phyloP scores from a whole-genome alignment of 1,139 yeast species.

The Pichia sp. region DNA sequence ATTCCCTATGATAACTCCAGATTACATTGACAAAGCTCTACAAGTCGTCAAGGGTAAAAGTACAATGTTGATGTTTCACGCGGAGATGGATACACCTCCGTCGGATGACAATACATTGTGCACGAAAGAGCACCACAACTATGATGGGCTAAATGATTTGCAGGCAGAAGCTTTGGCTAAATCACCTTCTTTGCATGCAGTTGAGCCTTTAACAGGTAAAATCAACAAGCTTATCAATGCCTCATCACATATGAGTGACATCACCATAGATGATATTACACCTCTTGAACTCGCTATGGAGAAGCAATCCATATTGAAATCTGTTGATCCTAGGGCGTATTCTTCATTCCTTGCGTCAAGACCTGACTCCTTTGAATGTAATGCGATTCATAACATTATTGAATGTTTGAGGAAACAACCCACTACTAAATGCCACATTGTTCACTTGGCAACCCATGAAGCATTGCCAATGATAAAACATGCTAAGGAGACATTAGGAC shows the following conservation, averaged over 20 bases:
- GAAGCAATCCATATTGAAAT: slow-evolving; percentile 33
- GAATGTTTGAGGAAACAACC: slow-evolving; percentile 54
- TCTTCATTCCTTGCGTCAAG: slow-evolving; percentile 73
- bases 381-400: slow-evolving; percentile 70
- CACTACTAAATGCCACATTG: slow-evolving; percentile 73
- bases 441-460: slow-evolving; percentile 79
- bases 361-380: slow-evolving; percentile 82
- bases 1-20: slow-evolving; percentile 70
- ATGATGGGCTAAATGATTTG: slow-evolving; percentile 34
- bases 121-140: slow-evolving; percentile 10
- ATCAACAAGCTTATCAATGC: slow-evolving; percentile 40
- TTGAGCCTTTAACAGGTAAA: slow-evolving; percentile 49
- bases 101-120: slow-evolving; percentile 2
- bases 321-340: slow-evolving; percentile 60
- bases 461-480: slow-evolving; percentile 65
- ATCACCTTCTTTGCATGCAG: slow-evolving; percentile 49
- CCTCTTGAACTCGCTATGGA: slow-evolving; percentile 44
- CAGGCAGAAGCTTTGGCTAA: slow-evolving; percentile 48
- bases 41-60: slow-evolving; percentile 48
- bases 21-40: slow-evolving; percentile 62
- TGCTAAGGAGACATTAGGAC: slow-evolving; percentile 48
- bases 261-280: slow-evolving; percentile 22
- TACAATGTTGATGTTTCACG: slow-evolving; percentile 85
- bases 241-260: slow-evolving; percentile 6
- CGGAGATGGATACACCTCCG: slow-evolving; percentile 57